Evolutionary conservation across 768 basidiomycete genomes (phyloP), one percentile per base, ranked within the genome.

Genomic region (Trametes maxima): DNA sequence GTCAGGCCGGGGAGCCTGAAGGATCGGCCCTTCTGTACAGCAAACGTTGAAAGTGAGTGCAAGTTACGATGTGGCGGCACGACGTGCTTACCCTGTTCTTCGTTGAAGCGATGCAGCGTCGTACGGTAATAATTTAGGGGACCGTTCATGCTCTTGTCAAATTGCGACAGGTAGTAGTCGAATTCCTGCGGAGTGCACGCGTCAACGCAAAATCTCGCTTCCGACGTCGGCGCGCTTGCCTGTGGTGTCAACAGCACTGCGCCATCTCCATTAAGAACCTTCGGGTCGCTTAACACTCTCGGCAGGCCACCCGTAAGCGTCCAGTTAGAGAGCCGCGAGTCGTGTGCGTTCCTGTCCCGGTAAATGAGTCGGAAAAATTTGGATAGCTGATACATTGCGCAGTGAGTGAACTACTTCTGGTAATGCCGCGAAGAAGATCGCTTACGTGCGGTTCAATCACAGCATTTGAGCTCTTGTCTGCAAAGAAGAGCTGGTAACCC

Each of bases 81-180:
- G 33, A 47, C 13, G 40, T 46, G 48, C 57, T n/a, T 19, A 75
- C 80, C 75, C 67, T 65, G 66, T 67, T 92, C 88, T 72, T 93
- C 91, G 17, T 90, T 83, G 68, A 81, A 82, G n/a, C 88, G 82
- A 60, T 77, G 60, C 60, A 79, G 78, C 13, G 76, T 71, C 1
- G 88, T 90, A 35, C 89, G 82, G 64, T 92, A 92, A 69, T 90
- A 93, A 59, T 88, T 89, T n/a, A 91, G 72, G 3, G 90, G 88
- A 2, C 88, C 89, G 19, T 78, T 77, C 84, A 93, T 85, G 22
- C 79, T 76, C 24, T 78, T 76, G 24, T 73, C 64, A 19, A 84
- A 78, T 57, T 80, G 73, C 5, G 77, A 69, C 16, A 77, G 22
- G 65, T 89, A 86, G 61, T 82, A 82, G 21, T 79, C 69, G 17